Conservation (phyloP, 176 grass and related monocot genomes). For the Poa pratensis region DNA sequence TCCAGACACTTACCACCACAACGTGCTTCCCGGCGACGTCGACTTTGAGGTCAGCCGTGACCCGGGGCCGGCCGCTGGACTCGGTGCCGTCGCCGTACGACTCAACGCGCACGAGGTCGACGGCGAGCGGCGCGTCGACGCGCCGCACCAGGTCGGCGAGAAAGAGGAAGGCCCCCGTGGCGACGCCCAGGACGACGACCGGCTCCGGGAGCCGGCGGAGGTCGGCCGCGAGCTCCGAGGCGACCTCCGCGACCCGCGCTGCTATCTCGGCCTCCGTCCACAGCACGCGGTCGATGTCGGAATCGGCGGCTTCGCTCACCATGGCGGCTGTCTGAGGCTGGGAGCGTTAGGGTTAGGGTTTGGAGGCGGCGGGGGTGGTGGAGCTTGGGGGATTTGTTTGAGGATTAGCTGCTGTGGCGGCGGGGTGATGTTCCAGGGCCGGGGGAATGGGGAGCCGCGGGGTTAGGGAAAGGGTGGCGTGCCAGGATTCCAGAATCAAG, state of each 20-base stretch:
- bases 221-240: conserved; percentile 63
- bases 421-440: neutral
- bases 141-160: conserved; percentile 83
- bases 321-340: conserved; percentile 6
- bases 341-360: conserved; percentile 39
- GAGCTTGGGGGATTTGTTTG: neutral
- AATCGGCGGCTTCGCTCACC: conserved; percentile 53
- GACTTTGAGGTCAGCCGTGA: conserved; percentile 87
- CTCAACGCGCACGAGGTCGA: conserved; percentile 86
- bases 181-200: conserved; percentile 65
- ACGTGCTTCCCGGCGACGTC: conserved; percentile 83
- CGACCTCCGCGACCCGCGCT: conserved; percentile 65
- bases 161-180: conserved; percentile 87
- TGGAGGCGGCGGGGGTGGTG: conserved; percentile 13
- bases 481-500: conserved; percentile 35
- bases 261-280: conserved; percentile 72
- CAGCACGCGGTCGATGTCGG: conserved; percentile 68
- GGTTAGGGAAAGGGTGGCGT: neutral
- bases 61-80: conserved; percentile 62
- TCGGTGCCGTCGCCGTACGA: conserved; percentile 85
- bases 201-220: conserved; percentile 55
- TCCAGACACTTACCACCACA: conserved; percentile 53
- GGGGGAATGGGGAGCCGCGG: neutral
- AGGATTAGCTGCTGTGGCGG: neutral
- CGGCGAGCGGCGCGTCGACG: conserved; percentile 53